These are phyloP conservation scores for Nepenthes gracilis DNA, from an alignment of 148 eudicot genomes.

Conservation along the genomic window DNA sequence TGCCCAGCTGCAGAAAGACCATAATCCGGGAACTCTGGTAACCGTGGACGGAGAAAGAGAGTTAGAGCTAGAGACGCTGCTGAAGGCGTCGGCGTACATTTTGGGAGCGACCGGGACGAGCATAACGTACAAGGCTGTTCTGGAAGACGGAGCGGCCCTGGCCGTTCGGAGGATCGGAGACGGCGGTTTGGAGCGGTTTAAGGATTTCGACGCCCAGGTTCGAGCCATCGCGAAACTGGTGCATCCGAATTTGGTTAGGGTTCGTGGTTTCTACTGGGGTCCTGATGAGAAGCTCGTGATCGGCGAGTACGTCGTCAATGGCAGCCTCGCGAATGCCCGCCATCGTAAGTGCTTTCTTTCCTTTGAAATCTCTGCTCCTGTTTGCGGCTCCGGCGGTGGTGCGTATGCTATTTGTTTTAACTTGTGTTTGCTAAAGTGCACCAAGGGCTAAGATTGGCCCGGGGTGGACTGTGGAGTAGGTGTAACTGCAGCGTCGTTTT, in stretches of 20 bases:
- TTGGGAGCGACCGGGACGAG: slow-evolving; percentile 81
- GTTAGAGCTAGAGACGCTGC: slow-evolving; percentile 68
- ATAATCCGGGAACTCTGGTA: slow-evolving; percentile 40
- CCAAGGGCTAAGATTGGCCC: neutral
- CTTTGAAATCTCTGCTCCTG: neutral
- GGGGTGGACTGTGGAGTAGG: slow-evolving; percentile 38
- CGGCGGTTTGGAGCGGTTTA: slow-evolving; percentile 42
- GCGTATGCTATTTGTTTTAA: too few relatives aligned
- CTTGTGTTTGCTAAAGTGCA: slow-evolving; percentile 10
- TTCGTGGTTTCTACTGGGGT: slow-evolving; percentile 90
- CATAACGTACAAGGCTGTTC: slow-evolving; percentile 84
- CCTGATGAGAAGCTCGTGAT: slow-evolving; percentile 78
- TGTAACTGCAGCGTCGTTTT: slow-evolving; percentile 29
- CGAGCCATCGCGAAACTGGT: slow-evolving; percentile 58
- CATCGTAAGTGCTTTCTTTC: slow-evolving; percentile 40
- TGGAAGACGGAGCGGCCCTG: slow-evolving; percentile 66
- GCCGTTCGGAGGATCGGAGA: slow-evolving; percentile 85
- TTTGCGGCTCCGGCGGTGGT: neutral
- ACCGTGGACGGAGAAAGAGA: slow-evolving; percentile 74
- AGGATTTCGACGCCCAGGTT: slow-evolving; percentile 75
- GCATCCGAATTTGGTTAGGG: slow-evolving; percentile 73
- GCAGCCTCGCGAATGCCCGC: slow-evolving; percentile 88
- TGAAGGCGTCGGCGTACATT: slow-evolving; percentile 87
- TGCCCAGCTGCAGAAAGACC: slow-evolving; percentile 3
- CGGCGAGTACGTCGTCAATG: slow-evolving; percentile 81